These are phyloP conservation scores for Pseudogymnoascus sp. DNA, from an alignment of 2,329 filamentous ascomycete genomes.

Conservation along the genomic window DNA sequence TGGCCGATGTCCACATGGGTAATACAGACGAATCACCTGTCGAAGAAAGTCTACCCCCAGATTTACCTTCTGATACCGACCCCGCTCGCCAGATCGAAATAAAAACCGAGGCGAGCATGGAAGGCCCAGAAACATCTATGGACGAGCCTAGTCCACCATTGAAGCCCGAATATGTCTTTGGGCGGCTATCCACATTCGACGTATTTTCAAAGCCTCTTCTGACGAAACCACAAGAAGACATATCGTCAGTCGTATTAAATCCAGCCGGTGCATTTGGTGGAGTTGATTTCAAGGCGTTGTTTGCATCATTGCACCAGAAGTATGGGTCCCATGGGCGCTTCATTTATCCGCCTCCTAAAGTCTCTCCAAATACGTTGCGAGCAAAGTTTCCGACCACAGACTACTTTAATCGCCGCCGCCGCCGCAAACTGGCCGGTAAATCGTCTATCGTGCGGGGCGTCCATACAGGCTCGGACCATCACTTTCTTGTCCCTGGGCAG, in stretches of 20 bases:
- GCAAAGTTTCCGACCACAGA: conserved; percentile 23
- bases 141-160: conserved; percentile 7
- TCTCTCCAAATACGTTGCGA: neutral
- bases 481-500: neutral
- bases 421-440: conserved; percentile 1
- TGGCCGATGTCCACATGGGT: conserved; percentile 1
- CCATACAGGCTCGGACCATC: neutral
- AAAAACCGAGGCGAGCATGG: neutral
- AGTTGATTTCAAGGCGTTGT: conserved; percentile 26
- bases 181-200: conserved; percentile 7
- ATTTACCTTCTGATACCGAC: neutral
- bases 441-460: neutral
- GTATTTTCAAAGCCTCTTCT: conserved; percentile 4
- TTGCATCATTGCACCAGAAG: conserved; percentile 27
- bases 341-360: conserved; percentile 13
- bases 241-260: neutral
- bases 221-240: conserved; percentile 19
- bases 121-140: neutral
- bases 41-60: neutral
- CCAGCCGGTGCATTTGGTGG: conserved; percentile 25
- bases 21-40: neutral
- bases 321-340: conserved; percentile 27
- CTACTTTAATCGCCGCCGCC: conserved; percentile 20
- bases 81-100: neutral
- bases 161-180: conserved; percentile 10